Conservation (phyloP, 345 rosid species). For the Ailanthus altissimus region DNA sequence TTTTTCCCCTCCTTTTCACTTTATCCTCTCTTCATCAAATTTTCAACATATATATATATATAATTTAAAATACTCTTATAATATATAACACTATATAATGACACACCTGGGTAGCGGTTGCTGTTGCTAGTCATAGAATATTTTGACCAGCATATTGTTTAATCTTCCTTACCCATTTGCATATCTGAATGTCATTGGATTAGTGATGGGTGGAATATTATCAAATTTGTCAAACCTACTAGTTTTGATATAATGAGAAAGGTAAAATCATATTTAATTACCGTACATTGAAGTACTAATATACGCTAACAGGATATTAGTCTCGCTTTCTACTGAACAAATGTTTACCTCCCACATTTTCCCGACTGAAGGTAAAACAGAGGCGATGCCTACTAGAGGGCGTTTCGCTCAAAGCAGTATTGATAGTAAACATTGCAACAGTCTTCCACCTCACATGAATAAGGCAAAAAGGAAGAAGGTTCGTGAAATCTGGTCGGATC, state of each 20-base stretch:
- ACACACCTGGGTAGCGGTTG: too few species aligned
- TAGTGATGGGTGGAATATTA: neutral
- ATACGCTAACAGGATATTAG: neutral
- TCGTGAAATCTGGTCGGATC: neutral
- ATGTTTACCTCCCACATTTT: neutral
- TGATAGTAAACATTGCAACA: neutral
- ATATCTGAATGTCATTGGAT: neutral
- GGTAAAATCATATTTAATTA: neutral
- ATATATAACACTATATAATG: too few species aligned
- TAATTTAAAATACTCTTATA: too few species aligned
- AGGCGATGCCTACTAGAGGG: neutral
- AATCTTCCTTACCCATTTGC: neutral
- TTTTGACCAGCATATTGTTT: too few species aligned
- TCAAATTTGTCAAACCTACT: neutral
- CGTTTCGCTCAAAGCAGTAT: neutral
- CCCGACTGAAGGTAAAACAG: constrained; percentile 11
- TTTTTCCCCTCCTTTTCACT: too few species aligned
- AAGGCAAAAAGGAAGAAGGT: neutral
- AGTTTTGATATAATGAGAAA: neutral
- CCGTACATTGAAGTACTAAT: neutral
- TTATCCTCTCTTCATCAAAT: too few species aligned
- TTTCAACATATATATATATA: too few species aligned
- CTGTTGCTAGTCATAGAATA: too few species aligned
- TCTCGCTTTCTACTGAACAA: constrained; percentile 26
- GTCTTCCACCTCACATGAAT: neutral